Evolutionary conservation across 305 asterid species (phyloP).

Genomic region (Solanum hybrid): DNA sequence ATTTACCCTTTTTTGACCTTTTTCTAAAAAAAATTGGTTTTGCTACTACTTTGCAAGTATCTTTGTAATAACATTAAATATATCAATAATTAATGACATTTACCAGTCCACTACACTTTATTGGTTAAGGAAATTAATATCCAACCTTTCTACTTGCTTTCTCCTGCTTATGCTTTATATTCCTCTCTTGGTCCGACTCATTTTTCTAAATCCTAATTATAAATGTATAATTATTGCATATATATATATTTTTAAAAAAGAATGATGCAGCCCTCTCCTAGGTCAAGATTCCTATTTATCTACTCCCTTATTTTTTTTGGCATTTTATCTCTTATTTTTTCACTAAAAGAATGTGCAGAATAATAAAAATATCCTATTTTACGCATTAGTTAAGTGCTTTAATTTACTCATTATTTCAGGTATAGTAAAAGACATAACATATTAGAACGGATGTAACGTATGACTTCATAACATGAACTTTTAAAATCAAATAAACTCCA

Average conservation of each 20-base stretch:
- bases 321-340: not conserved
- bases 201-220: not conserved
- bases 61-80: not conserved
- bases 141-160: not conserved
- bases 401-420: not conserved
- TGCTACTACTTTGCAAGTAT: not conserved
- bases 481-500: not conserved
- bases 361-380: not conserved
- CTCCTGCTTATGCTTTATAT: not conserved
- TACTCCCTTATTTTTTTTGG: not conserved
- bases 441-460: not conserved
- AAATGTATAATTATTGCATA: not conserved
- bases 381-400: not conserved
- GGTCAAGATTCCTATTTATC: not conserved
- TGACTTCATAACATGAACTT: not conserved
- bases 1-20: not conserved
- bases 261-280: not conserved
- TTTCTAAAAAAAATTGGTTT: not conserved
- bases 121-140: not conserved
- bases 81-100: not conserved
- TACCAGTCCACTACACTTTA: not conserved
- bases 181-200: not conserved
- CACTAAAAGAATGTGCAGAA: not conserved
- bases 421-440: not conserved
- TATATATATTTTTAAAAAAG: not conserved